These are phyloP conservation scores for Metschnikowia sp. DNA, from an alignment of 805 yeast species.

Conservation along the genomic window DNA sequence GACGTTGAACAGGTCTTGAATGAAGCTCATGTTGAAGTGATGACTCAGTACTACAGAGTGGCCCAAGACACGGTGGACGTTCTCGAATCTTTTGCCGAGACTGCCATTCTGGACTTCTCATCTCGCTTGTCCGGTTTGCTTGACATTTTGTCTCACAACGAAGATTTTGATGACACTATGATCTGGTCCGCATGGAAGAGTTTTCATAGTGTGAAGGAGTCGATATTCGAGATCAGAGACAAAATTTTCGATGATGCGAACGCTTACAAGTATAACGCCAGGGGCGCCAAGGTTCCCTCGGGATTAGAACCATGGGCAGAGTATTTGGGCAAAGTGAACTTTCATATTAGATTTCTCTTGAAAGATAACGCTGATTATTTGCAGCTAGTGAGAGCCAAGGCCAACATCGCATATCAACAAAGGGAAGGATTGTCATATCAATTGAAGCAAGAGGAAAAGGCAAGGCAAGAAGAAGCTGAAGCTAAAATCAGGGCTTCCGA, in stretches of 20 bases:
- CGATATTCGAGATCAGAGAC: constrained; percentile 55
- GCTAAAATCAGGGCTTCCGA: constrained; percentile 1
- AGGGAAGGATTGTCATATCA: constrained; percentile 25
- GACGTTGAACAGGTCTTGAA: constrained; percentile 25
- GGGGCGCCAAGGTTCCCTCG: constrained; percentile 24
- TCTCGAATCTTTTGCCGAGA: constrained; percentile 71
- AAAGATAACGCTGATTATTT: constrained; percentile 54
- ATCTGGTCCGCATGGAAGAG: constrained; percentile 43
- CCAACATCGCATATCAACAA: constrained; percentile 41
- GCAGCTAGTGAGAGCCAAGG: constrained; percentile 38
- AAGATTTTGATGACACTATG: constrained; percentile 17
- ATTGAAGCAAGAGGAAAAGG: constrained; percentile 4
- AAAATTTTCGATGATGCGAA: constrained; percentile 33
- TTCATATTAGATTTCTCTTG: constrained; percentile 47
- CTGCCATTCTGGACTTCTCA: constrained; percentile 61
- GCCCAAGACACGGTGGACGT: constrained; percentile 54
- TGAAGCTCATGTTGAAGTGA: constrained; percentile 25
- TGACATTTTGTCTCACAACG: constrained; percentile 26
- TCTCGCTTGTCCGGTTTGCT: constrained; percentile 50
- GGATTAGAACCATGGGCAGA: constrained; percentile 36
- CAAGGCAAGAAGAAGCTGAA: background rate
- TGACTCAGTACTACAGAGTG: constrained; percentile 28
- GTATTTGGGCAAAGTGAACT: constrained; percentile 37
- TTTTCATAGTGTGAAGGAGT: constrained; percentile 54
- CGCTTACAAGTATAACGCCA: constrained; percentile 19